These are phyloP conservation scores for Pseudonitzschia multiseries DNA, from an alignment of 108 stramenopile genomes.

Conservation along the genomic window DNA sequence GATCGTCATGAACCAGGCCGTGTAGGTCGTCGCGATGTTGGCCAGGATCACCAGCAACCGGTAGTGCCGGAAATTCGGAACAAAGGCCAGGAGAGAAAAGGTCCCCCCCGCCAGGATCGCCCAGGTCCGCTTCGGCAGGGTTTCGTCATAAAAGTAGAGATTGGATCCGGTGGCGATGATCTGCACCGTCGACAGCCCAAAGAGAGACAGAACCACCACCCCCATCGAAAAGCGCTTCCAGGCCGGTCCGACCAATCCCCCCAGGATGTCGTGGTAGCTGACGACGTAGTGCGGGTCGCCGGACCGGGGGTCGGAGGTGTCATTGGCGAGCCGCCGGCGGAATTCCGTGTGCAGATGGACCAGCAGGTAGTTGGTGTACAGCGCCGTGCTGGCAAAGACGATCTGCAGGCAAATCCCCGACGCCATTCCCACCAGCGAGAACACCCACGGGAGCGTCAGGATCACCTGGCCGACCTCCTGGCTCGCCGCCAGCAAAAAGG, in stretches of 20 bases:
- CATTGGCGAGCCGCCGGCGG: constrained; percentile 8
- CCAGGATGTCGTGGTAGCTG: constrained; percentile 26
- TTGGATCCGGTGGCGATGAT: constrained; percentile 30
- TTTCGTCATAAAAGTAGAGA: constrained; percentile 10
- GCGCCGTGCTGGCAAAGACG: constrained; percentile 21
- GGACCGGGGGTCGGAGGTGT: constrained; percentile 1
- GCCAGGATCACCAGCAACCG: constrained; percentile 20
- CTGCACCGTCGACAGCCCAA: constrained; percentile 23
- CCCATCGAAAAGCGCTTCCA: background rate
- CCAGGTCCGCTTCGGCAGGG: constrained; percentile 18
- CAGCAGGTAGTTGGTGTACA: constrained; percentile 22
- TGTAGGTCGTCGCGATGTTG: constrained; percentile 23
- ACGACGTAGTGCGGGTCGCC: constrained; percentile 19
- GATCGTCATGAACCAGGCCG: constrained; percentile 21
- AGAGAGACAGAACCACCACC: constrained; percentile 21
- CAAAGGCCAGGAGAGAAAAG: constrained; percentile 18
- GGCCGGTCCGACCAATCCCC: constrained; percentile 3
- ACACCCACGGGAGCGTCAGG: constrained; percentile 23
- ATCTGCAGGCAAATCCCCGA: constrained; percentile 20
- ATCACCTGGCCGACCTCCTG: constrained; percentile 33
- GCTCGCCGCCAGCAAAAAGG: constrained; percentile 28
- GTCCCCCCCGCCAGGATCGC: constrained; percentile 13
- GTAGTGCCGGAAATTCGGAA: constrained; percentile 31
- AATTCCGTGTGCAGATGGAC: constrained; percentile 17
- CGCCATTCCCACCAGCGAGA: constrained; percentile 20